Base-by-base conservation (phyloP, 805 yeast genomes). In the Pichia phayaonensis region DNA sequence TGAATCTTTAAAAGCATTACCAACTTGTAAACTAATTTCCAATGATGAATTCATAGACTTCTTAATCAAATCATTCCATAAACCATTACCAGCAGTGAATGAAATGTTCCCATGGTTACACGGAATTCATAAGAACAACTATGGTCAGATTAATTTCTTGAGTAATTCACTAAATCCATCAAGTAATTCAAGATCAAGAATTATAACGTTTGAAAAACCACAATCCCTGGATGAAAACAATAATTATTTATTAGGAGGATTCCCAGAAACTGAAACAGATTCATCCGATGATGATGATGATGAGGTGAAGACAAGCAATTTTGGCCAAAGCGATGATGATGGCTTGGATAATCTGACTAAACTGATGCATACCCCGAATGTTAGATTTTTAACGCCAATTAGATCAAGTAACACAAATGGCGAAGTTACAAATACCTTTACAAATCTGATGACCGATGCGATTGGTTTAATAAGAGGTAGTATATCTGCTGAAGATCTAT, bases 41-140 rank as follows among this genome's bases (percentile, higher is more conserved):
- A 54, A 57, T 8, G 61, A 59, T n/a, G 69, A 65, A 48, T 47
- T 60, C 3, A 55, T 59, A 42, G 50, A 53, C 11, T 55, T 60
- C 11, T 51, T 65, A 18, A 48, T 49, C 11, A 50, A 40, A 3
- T 61, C 62, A 27, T 63, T 59, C 42, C 51, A 61, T 1, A 44
- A 61, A 13, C 62, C 58, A 3, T 61, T 83, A 40, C 96, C 97
- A 0, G 77, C 77, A 4, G 83, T 90, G 20, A 76, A 73, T 23
- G 61, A 61, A 12, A 79, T 90, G 75, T 90, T 90, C 59, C 97
- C 97, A 0, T 90, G 97, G 97, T 71, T 88, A 24, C 96, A 90
- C 63, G 94, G 95, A 0, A 71, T 86, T 42, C 80, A 83, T 54
- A 72, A 72, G 15, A 71, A 73, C 36, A 80, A 81, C 59, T 69